A percentile compares a stretch with the other conserved stretches of the same genome.
phyloP scores from a whole-genome alignment of 768 basidiomycete species.

The Tylopilus sp. region DNA sequence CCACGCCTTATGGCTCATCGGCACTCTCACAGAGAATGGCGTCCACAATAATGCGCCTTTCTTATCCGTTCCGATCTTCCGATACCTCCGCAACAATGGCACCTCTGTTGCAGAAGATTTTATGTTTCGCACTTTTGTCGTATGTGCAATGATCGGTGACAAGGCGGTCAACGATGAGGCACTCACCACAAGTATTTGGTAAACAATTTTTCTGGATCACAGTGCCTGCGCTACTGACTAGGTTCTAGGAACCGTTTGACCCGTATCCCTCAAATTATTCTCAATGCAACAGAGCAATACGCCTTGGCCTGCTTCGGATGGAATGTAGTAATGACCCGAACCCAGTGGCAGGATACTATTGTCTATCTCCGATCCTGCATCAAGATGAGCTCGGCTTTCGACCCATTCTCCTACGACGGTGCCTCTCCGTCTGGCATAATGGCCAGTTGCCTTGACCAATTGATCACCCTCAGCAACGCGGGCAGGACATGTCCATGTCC shows the following conservation, averaged over 20 bases:
- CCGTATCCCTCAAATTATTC: constrained; percentile 18
- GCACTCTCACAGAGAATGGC: constrained; percentile 20
- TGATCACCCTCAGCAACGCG: constrained; percentile 12
- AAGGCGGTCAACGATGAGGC: constrained; percentile 33
- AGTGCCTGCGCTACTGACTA: constrained; percentile 3
- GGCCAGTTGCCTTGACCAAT: constrained; percentile 19
- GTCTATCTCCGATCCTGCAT: constrained; percentile 22
- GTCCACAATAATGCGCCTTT: constrained; percentile 20
- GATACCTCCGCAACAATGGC: constrained; percentile 29
- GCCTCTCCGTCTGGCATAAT: constrained; percentile 13
- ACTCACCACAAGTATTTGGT: constrained; percentile 33
- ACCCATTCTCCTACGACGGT: constrained; percentile 22
- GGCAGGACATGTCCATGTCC: background rate
- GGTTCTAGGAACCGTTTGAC: constrained; percentile 21
- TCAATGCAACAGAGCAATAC: constrained; percentile 25
- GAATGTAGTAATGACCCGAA: constrained; percentile 19
- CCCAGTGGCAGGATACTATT: constrained; percentile 24
- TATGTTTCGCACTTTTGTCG: constrained; percentile 33
- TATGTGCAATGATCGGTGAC: constrained; percentile 36
- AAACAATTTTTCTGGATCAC: background rate
- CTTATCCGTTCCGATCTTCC: constrained; percentile 28
- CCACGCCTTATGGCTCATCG: constrained; percentile 34
- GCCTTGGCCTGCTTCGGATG: constrained; percentile 19
- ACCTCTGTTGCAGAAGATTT: constrained; percentile 30
- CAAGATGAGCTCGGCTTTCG: constrained; percentile 23